phyloP scores from a whole-genome alignment of 108 stramenopile genomes.

The Skeletonema tropicum region DNA sequence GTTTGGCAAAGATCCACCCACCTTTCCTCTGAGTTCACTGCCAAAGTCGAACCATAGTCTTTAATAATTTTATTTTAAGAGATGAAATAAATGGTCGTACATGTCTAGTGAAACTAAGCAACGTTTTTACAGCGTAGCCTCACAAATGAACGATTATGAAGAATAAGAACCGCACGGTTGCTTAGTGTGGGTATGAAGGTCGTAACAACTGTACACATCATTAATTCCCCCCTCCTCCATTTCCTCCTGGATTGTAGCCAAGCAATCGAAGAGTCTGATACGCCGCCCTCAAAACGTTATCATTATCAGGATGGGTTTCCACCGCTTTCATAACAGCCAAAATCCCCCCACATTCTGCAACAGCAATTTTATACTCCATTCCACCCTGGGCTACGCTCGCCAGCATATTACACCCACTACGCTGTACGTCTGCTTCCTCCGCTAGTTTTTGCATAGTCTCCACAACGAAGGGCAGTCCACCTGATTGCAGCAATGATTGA shows the following conservation, averaged over 20 bases:
- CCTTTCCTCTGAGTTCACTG: conserved; percentile 37
- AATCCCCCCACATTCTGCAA: conserved; percentile 46
- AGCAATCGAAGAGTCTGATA: conserved; percentile 49
- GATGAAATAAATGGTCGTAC: neutral
- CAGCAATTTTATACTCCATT: conserved; percentile 44
- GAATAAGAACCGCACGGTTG: neutral
- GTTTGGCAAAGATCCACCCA: conserved; percentile 47
- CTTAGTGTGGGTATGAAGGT: neutral
- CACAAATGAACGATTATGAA: neutral
- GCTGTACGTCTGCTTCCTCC: conserved; percentile 30
- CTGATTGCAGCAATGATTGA: conserved; percentile 25
- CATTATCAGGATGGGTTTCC: conserved; percentile 49
- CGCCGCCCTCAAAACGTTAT: conserved; percentile 39
- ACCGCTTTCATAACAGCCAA: conserved; percentile 54
- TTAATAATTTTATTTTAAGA: conserved; percentile 5
- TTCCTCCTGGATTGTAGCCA: conserved; percentile 29
- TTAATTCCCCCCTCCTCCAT: neutral
- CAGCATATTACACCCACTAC: conserved; percentile 34
- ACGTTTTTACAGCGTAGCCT: neutral
- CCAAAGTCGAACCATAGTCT: conserved; percentile 7
- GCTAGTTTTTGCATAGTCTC: conserved; percentile 29
- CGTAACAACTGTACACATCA: neutral
- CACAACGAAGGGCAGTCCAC: conserved; percentile 29
- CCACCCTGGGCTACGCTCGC: conserved; percentile 43
- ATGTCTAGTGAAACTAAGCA: neutral